phyloP scores from a whole-genome alignment of 768 basidiomycete species.

The Termitomyces sp. region DNA sequence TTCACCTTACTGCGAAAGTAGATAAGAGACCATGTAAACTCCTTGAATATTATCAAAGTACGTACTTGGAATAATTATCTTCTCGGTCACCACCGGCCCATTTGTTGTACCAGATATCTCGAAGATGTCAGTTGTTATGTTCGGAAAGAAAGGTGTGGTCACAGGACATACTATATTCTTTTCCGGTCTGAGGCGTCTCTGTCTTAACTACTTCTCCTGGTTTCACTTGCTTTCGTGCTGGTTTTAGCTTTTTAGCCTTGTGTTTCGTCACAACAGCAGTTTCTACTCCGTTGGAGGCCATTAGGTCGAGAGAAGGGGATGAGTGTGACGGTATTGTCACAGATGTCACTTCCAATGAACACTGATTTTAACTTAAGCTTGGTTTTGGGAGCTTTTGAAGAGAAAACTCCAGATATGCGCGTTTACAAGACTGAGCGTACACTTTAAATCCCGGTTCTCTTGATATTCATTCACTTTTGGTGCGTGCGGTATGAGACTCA shows the following conservation, averaged over 20 bases:
- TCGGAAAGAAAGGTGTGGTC: background rate
- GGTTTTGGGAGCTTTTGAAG: background rate
- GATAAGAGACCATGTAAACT: slow-evolving; percentile 1
- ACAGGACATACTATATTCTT: slow-evolving; percentile 81
- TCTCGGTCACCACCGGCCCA: slow-evolving; percentile 99
- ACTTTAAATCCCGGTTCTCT: too few species aligned
- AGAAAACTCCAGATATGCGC: background rate
- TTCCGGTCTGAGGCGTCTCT: slow-evolving; percentile 86
- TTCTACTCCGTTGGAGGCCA: slow-evolving; percentile 26
- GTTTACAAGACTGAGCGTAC: background rate
- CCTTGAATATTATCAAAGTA: slow-evolving; percentile 6
- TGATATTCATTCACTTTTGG: background rate
- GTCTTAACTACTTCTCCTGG: slow-evolving; percentile 86
- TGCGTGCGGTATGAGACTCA: too few species aligned
- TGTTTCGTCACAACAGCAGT: slow-evolving; percentile 6
- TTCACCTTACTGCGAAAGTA: slow-evolving; percentile 70
- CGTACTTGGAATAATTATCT: slow-evolving; percentile 92
- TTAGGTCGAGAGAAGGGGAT: background rate
- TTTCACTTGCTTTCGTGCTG: slow-evolving; percentile 92
- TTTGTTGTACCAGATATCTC: slow-evolving; percentile 98
- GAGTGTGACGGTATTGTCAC: background rate
- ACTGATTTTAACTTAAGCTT: background rate
- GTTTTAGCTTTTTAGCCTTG: slow-evolving; percentile 65
- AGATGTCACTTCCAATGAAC: background rate
- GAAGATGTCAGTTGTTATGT: slow-evolving; percentile 6